Conservation (phyloP, 2,329 filamentous ascomycete species). For the Cladophialophora psammophila region DNA sequence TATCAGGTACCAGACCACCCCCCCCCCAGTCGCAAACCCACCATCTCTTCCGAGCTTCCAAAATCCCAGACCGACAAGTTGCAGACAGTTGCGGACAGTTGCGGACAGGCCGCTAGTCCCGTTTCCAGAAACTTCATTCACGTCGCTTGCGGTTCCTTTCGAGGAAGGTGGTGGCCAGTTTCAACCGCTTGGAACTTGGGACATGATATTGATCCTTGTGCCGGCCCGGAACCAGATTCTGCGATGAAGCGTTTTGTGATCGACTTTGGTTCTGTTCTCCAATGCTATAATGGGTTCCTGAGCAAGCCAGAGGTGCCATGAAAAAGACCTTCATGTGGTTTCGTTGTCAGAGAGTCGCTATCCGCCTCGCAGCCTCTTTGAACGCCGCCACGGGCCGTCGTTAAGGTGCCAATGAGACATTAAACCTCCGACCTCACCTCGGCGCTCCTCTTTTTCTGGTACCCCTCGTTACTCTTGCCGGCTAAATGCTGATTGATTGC, state of each 20-base stretch:
- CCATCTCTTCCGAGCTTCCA: conserved; percentile 6
- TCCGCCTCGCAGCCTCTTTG: no score
- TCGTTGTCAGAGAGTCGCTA: no score
- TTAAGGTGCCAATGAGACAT: not conserved
- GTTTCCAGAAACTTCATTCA: conserved; percentile 13
- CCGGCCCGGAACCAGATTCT: not conserved
- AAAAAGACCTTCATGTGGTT: not conserved
- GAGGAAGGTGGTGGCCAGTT: not conserved
- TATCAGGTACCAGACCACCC: not conserved
- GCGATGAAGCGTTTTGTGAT: not conserved
- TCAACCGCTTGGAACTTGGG: not conserved
- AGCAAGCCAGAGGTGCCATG: not conserved
- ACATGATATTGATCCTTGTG: not conserved
- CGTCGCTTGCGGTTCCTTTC: conserved; percentile 7
- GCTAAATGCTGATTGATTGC: conserved; percentile 2
- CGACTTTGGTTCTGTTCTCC: not conserved
- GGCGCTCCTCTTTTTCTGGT: not conserved
- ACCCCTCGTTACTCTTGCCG: conserved; percentile 8
- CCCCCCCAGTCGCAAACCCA: not conserved
- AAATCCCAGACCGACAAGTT: conserved; percentile 13
- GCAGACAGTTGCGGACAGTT: no score
- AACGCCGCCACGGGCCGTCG: no score
- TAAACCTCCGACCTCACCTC: not conserved
- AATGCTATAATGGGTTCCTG: not conserved
- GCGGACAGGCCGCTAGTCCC: not conserved